These are phyloP conservation scores for Isabelozyma gotoi DNA, from an alignment of 805 yeast genomes.

Conservation along the genomic window DNA sequence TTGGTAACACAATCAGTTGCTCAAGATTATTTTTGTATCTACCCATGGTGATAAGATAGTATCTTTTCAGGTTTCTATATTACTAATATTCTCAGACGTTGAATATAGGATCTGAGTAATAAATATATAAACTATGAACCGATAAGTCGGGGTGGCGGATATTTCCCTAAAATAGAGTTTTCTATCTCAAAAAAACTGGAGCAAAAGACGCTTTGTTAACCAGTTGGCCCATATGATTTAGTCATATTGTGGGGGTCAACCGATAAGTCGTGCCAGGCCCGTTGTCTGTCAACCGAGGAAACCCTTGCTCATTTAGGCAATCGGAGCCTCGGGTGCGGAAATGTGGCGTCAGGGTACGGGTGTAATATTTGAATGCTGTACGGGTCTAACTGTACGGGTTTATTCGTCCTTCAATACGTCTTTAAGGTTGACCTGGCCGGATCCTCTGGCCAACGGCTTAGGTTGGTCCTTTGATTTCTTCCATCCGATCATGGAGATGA, in stretches of 20 bases:
- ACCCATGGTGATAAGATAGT: not conserved
- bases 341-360: too few relatives aligned
- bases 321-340: too few relatives aligned
- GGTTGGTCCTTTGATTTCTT: conserved; percentile 70
- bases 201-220: too few relatives aligned
- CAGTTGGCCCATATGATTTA: conserved; percentile 2
- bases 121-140: not conserved
- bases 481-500: conserved; percentile 89
- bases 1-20: conserved; percentile 31
- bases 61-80: too few relatives aligned
- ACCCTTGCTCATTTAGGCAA: not conserved
- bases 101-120: too few relatives aligned
- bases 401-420: conserved; percentile 47
- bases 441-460: conserved; percentile 69
- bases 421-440: conserved; percentile 66
- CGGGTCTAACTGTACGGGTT: too few relatives aligned
- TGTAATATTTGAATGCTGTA: too few relatives aligned
- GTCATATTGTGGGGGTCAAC: not conserved
- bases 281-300: not conserved
- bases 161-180: too few relatives aligned
- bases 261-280: not conserved
- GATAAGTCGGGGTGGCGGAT: not conserved
- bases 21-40: conserved; percentile 1
- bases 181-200: too few relatives aligned
- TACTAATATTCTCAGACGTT: too few relatives aligned